Evolutionary conservation across 129 eudicot genomes (phyloP).

Genomic region (Artemisia tridentata): DNA sequence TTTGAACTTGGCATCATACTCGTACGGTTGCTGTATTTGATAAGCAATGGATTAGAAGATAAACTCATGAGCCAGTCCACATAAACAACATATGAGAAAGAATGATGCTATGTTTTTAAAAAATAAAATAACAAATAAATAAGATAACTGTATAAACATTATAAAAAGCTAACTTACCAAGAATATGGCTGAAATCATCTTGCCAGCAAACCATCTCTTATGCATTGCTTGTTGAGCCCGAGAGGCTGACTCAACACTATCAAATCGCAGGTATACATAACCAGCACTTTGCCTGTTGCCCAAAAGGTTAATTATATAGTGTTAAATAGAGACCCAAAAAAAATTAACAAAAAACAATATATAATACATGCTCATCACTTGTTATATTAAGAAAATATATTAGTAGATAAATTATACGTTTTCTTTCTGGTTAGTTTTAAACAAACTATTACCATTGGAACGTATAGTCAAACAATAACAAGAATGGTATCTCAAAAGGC

Average conservation of each 20-base stretch:
- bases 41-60: conserved; percentile 3
- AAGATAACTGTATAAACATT: neutral
- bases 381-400: neutral
- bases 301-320: conserved; percentile 4
- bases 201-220: conserved; percentile 93
- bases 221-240: conserved; percentile 96
- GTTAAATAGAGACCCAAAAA: neutral
- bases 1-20: conserved; percentile 86
- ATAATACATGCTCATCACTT: neutral
- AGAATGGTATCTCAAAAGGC: neutral
- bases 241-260: conserved; percentile 71
- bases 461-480: neutral
- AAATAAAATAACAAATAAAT: neutral
- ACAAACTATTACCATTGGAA: neutral
- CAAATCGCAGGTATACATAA: conserved; percentile 85
- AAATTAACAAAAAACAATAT: neutral
- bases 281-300: conserved; percentile 77
- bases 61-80: neutral
- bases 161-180: conserved; percentile 44
- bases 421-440: neutral
- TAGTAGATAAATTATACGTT: neutral
- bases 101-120: neutral
- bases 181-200: conserved; percentile 83
- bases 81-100: neutral
- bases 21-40: conserved; percentile 75